Percentiles rank a stretch among this genome's conserved stretches.
phyloP scores from a whole-genome alignment of 495 filamentous ascomycete species.

The Daldinia caldariorum region DNA sequence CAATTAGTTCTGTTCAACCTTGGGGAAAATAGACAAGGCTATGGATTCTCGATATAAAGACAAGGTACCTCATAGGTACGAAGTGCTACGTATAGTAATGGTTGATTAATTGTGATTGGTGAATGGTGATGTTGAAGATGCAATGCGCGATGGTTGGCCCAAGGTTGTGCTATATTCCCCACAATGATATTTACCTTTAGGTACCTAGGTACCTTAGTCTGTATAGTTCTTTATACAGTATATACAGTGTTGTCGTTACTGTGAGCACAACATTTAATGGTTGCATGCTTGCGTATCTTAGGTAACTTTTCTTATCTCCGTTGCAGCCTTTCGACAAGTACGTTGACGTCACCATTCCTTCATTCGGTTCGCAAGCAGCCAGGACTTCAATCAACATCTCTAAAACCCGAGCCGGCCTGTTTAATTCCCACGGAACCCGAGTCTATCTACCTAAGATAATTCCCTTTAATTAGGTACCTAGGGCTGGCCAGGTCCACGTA shows the following conservation, averaged over 20 bases:
- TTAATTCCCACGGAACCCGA: slow-evolving; percentile 3
- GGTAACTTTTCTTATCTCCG: background rate
- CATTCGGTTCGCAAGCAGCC: slow-evolving; percentile 28
- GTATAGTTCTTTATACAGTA: background rate
- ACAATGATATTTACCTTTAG: slow-evolving; percentile 6
- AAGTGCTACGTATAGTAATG: no score
- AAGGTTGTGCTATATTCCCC: background rate
- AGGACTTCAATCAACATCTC: slow-evolving; percentile 1
- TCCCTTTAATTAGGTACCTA: no score
- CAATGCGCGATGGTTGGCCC: background rate
- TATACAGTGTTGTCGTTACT: background rate
- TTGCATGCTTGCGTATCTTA: background rate
- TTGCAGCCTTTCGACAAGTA: slow-evolving; percentile 2
- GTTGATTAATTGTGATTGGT: slow-evolving; percentile 26
- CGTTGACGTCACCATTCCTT: slow-evolving; percentile 34
- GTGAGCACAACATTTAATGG: background rate
- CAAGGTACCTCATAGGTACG: background rate
- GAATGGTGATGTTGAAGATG: slow-evolving; percentile 3
- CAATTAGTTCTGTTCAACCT: slow-evolving; percentile 32
- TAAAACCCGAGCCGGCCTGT: background rate
- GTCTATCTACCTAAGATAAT: no score
- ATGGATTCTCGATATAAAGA: slow-evolving; percentile 4
- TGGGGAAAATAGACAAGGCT: slow-evolving; percentile 25
- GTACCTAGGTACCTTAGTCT: background rate
- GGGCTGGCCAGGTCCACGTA: background rate